Conservation (phyloP, 176 grass and related monocot species). For the Lolium rigidum region DNA sequence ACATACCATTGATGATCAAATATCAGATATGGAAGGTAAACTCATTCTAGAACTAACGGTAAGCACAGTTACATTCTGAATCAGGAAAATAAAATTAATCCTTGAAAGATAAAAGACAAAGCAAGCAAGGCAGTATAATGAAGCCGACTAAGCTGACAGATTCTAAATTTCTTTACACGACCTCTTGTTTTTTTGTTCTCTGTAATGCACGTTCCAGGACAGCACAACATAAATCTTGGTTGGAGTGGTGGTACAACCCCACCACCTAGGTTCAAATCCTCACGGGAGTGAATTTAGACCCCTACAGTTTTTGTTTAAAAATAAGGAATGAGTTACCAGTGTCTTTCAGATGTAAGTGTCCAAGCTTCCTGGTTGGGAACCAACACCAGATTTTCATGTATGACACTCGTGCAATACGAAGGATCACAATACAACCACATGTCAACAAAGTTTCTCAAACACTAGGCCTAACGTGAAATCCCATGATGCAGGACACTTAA, state of each 20-base stretch:
- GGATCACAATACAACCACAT: not conserved
- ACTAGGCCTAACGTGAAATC: not conserved
- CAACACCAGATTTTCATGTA: slow-evolving; percentile 8
- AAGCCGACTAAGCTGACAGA: not conserved
- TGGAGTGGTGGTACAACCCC: not conserved
- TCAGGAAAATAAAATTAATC: not conserved
- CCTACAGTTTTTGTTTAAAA: not conserved
- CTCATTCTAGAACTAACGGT: not conserved
- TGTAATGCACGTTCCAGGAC: not conserved
- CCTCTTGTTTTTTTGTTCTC: not conserved
- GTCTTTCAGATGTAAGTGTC: not conserved
- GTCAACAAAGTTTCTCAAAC: slow-evolving; percentile 1
- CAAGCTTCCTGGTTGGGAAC: slow-evolving; percentile 10
- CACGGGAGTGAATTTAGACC: not conserved
- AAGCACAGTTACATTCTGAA: slow-evolving; percentile 1
- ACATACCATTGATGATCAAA: slow-evolving; percentile 2
- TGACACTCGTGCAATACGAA: not conserved
- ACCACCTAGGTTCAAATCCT: not conserved
- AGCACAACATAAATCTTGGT: not conserved
- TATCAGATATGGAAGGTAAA: not conserved
- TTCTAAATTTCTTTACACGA: not conserved
- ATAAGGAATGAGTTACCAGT: not conserved
- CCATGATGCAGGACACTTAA: slow-evolving; percentile 19
- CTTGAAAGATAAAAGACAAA: not conserved
- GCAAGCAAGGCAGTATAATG: not conserved